Conservation (phyloP, 2,329 filamentous ascomycete species). For the Teratosphaeria gauchensis region DNA sequence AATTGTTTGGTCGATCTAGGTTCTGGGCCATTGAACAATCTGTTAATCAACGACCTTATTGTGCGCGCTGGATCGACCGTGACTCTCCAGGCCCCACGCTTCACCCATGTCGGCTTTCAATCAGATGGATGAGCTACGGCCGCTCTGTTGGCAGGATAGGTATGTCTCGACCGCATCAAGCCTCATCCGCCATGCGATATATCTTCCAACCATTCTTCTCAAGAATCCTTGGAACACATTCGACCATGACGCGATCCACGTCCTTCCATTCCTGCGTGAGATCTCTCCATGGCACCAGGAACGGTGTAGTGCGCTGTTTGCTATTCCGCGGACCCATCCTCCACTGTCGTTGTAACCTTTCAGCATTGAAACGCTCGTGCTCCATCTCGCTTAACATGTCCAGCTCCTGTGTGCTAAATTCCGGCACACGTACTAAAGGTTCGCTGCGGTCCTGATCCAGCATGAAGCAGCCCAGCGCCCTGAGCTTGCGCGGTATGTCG, state of each 20-base stretch:
- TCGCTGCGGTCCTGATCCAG: conserved; percentile 20
- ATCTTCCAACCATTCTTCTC: conserved; percentile 24
- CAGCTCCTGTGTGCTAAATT: conserved; percentile 22
- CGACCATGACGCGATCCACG: conserved; percentile 28
- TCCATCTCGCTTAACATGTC: conserved; percentile 27
- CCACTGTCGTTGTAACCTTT: conserved; percentile 27
- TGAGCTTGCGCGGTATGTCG: conserved; percentile 27
- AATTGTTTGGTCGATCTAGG: no score
- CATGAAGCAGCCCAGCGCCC: conserved; percentile 27
- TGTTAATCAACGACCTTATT: no score
- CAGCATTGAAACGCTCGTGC: conserved; percentile 28
- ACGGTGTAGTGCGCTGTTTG: conserved; percentile 25
- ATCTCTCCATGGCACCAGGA: conserved; percentile 27
- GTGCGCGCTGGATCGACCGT: no score
- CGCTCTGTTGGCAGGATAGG: no score
- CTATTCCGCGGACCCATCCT: conserved; percentile 23
- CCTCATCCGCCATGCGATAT: conserved; percentile 20
- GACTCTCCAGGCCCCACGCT: no score
- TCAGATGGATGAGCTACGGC: neutral
- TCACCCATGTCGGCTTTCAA: neutral
- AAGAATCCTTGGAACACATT: conserved; percentile 24
- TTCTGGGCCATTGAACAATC: no score
- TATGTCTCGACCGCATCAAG: neutral
- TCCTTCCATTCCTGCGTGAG: conserved; percentile 26
- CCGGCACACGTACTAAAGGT: conserved; percentile 20